A percentile compares a stretch with the other conserved stretches of the same genome.
Evolutionary conservation across 1,139 yeast species (phyloP).

Genomic region (Pneumocystis jirovecii): DNA sequence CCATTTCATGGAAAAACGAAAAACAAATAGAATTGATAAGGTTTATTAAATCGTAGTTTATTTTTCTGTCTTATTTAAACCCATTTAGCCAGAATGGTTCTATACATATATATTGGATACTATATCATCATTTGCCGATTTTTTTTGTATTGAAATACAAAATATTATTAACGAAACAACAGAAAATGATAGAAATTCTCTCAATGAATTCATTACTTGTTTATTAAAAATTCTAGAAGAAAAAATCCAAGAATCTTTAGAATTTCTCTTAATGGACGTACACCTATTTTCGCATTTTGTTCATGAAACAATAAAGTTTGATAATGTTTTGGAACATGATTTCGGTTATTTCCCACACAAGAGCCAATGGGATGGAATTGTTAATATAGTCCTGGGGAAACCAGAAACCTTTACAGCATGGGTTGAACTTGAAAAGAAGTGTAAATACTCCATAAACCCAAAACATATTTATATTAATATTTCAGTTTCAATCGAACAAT

Average conservation of each 20-base stretch:
- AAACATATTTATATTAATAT: background rate
- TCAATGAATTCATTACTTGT: constrained; percentile 42
- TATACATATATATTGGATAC: constrained; percentile 38
- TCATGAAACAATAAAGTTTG: constrained; percentile 45
- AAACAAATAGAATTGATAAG: constrained; percentile 56
- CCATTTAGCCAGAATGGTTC: constrained; percentile 56
- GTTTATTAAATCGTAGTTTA: constrained; percentile 1
- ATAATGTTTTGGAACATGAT: constrained; percentile 36
- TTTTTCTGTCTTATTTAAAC: background rate
- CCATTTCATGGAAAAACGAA: constrained; percentile 50
- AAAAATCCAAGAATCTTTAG: constrained; percentile 31
- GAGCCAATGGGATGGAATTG: constrained; percentile 41
- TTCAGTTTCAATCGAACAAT: constrained; percentile 39
- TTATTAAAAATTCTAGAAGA: constrained; percentile 36
- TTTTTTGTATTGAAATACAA: constrained; percentile 29
- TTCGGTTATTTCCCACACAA: constrained; percentile 43
- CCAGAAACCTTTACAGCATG: constrained; percentile 40
- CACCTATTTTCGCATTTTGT: constrained; percentile 46
- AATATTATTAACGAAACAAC: constrained; percentile 16
- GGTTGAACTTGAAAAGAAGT: constrained; percentile 47
- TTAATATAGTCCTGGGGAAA: constrained; percentile 38
- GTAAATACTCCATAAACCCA: background rate
- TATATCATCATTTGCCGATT: constrained; percentile 30
- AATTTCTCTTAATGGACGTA: constrained; percentile 31
- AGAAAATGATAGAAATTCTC: constrained; percentile 18